A percentile compares a stretch with the other conserved stretches of the same genome.
Conservation (phyloP, 352 stramenopile genomes). For the Phytophthora litchii region DNA sequence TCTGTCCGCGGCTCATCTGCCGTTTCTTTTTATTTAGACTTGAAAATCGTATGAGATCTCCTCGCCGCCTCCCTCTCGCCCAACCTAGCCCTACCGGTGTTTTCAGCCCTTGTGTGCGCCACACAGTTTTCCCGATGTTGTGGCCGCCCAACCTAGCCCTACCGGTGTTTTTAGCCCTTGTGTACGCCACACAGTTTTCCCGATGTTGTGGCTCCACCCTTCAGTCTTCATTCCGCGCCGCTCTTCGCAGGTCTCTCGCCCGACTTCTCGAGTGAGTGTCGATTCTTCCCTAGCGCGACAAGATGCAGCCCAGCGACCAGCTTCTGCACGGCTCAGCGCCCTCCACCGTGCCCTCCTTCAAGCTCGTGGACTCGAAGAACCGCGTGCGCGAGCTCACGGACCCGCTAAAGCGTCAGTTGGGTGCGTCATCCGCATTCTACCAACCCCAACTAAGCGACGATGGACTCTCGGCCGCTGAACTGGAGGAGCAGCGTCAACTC, state of each 20-base stretch:
- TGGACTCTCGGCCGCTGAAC: constrained; percentile 50
- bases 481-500: constrained; percentile 70
- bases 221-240: constrained; percentile 41
- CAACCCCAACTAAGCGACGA: constrained; percentile 42
- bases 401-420: constrained; percentile 40
- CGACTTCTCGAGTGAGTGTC: constrained; percentile 9
- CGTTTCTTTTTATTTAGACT: constrained; percentile 32
- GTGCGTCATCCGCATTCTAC: constrained; percentile 23
- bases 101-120: constrained; percentile 15
- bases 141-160: no score
- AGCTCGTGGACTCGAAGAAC: constrained; percentile 75
- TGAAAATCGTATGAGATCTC: constrained; percentile 30
- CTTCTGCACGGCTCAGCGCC: constrained; percentile 39
- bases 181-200: constrained; percentile 24
- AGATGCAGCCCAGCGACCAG: constrained; percentile 57
- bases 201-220: constrained; percentile 3
- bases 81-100: constrained; percentile 30
- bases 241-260: constrained; percentile 15
- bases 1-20: constrained; percentile 11
- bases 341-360: constrained; percentile 55
- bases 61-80: constrained; percentile 23
- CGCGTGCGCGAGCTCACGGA: constrained; percentile 73
- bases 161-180: no score
- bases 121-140: constrained; percentile 20
- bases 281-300: constrained; percentile 2